A percentile compares a stretch with the other conserved stretches of the same genome.
Conservation (phyloP, 495 filamentous ascomycete genomes). For the Aspergillus affinis region DNA sequence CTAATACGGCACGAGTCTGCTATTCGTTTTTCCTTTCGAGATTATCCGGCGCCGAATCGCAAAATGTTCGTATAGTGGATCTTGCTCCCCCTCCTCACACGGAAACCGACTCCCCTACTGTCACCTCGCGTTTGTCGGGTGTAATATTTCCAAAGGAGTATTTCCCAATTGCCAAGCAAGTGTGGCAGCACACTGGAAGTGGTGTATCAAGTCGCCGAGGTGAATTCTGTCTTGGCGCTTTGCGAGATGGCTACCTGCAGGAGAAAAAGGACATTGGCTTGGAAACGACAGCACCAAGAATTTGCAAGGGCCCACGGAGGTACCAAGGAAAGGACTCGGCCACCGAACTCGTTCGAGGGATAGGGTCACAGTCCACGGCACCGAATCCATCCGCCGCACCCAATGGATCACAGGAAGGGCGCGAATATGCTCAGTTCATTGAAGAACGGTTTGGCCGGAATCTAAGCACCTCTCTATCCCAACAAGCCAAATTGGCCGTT, state of each 20-base stretch:
- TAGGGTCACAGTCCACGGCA: conserved; percentile 9
- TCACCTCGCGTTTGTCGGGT: conserved; percentile 61
- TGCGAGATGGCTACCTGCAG: conserved; percentile 69
- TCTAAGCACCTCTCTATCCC: conserved; percentile 71
- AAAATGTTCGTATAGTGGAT: conserved; percentile 62
- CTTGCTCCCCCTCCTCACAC: conserved; percentile 55
- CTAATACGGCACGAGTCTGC: conserved; percentile 65
- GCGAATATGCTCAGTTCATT: conserved; percentile 77
- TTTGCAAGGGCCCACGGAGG: conserved; percentile 64
- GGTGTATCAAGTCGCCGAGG: conserved; percentile 89
- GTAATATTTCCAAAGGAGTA: conserved; percentile 68
- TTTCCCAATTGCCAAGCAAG: conserved; percentile 74
- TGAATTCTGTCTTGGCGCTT: conserved; percentile 77
- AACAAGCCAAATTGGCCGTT: conserved; percentile 82
- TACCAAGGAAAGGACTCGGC: conserved; percentile 63
- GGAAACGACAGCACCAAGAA: conserved; percentile 40
- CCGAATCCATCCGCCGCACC: conserved; percentile 11
- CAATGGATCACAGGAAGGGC: conserved; percentile 42
- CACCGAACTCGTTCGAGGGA: conserved; percentile 23
- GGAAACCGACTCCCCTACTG: conserved; percentile 26
- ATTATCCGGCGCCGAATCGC: conserved; percentile 44
- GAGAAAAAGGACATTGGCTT: conserved; percentile 34
- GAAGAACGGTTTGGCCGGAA: conserved; percentile 96
- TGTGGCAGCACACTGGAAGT: conserved; percentile 97
- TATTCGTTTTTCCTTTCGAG: conserved; percentile 65